These are phyloP conservation scores for Conticribra guillardii DNA, from an alignment of 108 stramenopile genomes.

Conservation along the genomic window DNA sequence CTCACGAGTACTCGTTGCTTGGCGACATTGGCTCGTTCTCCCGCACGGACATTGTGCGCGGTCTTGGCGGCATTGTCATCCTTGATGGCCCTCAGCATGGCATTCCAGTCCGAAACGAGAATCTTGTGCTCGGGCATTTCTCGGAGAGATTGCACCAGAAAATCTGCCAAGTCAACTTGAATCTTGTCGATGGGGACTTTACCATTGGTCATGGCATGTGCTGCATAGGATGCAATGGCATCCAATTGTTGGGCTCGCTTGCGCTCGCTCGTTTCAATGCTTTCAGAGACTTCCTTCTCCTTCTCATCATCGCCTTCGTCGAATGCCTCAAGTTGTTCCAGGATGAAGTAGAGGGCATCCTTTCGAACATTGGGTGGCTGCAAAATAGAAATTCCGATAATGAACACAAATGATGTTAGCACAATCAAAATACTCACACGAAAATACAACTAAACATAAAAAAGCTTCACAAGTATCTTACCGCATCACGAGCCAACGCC, in stretches of 20 bases:
- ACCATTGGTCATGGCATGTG: constrained; percentile 65
- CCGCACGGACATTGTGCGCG: constrained; percentile 29
- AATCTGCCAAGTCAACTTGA: constrained; percentile 64
- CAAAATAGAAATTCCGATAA: too few relatives aligned
- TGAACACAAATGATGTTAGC: background rate
- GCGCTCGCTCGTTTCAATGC: constrained; percentile 29
- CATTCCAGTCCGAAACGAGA: constrained; percentile 74
- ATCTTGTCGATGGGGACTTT: constrained; percentile 70
- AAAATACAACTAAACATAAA: too few relatives aligned
- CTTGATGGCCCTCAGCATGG: constrained; percentile 75
- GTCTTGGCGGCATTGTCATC: constrained; percentile 60
- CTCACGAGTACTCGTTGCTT: constrained; percentile 78
- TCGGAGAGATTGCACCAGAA: constrained; percentile 75
- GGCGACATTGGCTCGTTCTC: constrained; percentile 58
- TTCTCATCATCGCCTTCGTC: constrained; percentile 63
- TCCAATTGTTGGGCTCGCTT: constrained; percentile 56
- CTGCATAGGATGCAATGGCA: constrained; percentile 69
- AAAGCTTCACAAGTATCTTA: constrained; percentile 2
- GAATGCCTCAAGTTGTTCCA: constrained; percentile 89
- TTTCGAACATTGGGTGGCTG: constrained; percentile 58
- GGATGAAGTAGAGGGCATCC: constrained; percentile 79
- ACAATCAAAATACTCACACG: background rate
- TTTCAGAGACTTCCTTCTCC: constrained; percentile 31
- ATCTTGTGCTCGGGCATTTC: constrained; percentile 69
- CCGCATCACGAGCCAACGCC: constrained; percentile 64